These are phyloP conservation scores for Neonectria sp. DNA, from an alignment of 2,329 filamentous ascomycete genomes.

Conservation along the genomic window DNA sequence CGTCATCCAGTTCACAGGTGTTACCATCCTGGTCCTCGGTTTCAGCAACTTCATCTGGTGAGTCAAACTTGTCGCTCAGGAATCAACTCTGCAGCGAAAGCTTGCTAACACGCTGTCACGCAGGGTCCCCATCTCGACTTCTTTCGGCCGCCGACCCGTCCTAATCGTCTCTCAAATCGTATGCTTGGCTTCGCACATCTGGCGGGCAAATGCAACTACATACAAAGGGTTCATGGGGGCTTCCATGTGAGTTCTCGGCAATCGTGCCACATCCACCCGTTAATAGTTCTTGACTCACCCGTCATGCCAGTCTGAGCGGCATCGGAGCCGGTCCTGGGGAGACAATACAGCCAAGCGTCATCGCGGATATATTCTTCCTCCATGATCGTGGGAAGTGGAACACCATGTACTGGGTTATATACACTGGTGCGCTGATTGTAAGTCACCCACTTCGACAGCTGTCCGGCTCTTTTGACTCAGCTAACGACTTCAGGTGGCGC, in stretches of 20 bases:
- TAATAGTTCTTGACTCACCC: background rate
- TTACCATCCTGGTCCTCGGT: conserved; percentile 27
- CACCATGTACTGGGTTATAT: conserved; percentile 34
- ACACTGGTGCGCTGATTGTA: conserved; percentile 32
- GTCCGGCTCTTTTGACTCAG: background rate
- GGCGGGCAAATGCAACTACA: conserved; percentile 23
- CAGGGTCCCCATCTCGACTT: conserved; percentile 19
- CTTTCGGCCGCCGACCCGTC: conserved; percentile 18
- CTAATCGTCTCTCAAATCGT: conserved; percentile 23
- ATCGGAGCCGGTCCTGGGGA: conserved; percentile 33
- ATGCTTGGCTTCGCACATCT: conserved; percentile 25
- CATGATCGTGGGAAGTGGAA: conserved; percentile 39
- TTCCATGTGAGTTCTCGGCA: conserved; percentile 7
- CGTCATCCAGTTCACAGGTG: conserved; percentile 26
- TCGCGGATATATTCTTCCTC: conserved; percentile 39
- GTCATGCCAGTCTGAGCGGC: conserved; percentile 15
- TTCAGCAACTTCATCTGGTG: conserved; percentile 32
- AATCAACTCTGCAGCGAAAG: too few relatives aligned
- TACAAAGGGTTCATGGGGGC: conserved; percentile 27
- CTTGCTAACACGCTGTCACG: background rate
- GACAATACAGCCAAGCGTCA: conserved; percentile 34
- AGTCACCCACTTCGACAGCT: background rate
- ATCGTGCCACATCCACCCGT: too few relatives aligned
- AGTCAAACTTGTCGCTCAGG: too few relatives aligned
- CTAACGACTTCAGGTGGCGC: conserved; percentile 4